Evolutionary conservation across 176 grass and related monocot genomes (phyloP).

Genomic region (Carex kokanica): DNA sequence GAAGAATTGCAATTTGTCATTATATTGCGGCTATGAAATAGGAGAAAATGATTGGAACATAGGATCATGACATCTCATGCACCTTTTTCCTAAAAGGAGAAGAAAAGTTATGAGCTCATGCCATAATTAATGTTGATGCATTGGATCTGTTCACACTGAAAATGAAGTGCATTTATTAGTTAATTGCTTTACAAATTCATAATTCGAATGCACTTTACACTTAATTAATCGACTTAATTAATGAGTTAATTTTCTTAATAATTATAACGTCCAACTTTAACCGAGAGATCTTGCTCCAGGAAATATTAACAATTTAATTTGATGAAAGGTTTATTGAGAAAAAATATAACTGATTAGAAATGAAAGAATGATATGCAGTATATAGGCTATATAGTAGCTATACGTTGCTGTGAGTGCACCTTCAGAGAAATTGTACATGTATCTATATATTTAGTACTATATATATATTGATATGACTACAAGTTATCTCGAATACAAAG

Average conservation of each 20-base stretch:
- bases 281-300: too few relatives aligned
- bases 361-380: too few relatives aligned
- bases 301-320: too few relatives aligned
- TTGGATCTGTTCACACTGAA: constrained; percentile 2
- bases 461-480: too few relatives aligned
- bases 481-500: too few relatives aligned
- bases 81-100: not conserved
- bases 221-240: not conserved
- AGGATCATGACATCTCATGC: not conserved
- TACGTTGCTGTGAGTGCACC: too few relatives aligned
- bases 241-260: not conserved
- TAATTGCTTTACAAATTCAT: not conserved
- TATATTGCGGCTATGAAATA: not conserved
- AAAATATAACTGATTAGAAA: too few relatives aligned
- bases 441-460: too few relatives aligned
- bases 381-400: too few relatives aligned
- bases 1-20: not conserved
- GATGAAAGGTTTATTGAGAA: too few relatives aligned
- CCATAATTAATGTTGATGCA: not conserved
- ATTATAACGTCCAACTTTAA: not conserved
- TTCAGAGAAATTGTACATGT: too few relatives aligned
- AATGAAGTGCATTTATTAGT: not conserved
- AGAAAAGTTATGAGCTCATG: constrained; percentile 12
- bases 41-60: not conserved
- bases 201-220: not conserved